Evolutionary conservation across 2,329 filamentous ascomycete species (phyloP), one percentile per base, ranked within the genome.

Genomic region (Penicillium thymicola): DNA sequence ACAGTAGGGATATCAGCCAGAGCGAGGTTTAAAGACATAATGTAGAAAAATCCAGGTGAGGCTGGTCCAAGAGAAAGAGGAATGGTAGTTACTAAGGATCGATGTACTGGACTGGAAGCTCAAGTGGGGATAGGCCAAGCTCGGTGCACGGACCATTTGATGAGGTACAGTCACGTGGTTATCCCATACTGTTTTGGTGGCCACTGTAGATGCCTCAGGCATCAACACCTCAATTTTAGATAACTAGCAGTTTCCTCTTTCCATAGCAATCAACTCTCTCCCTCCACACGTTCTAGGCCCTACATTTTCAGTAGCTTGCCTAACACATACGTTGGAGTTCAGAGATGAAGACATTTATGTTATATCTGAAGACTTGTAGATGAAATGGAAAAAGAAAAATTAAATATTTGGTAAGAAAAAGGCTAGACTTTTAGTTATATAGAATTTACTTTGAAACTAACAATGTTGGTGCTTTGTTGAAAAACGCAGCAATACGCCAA

Each of bases 1-100:
- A 78, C 57, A 18, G 74, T 72, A 21, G 75, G 75, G 38, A 79
- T 76, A 38, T 76, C 71, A 23, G 66, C 59, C 14, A 75, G 51
- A 10, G 67, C 54, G 8, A 69, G 47, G 66, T 53, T n/a, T 9
- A 42, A 41, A 16, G 62, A 48, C 67, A 71, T 69, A 13, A 25
- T 64, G 32, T n/a, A 28, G 37, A 10, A 18, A 30, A 34, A 23
- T 16, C 4, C 3, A 23, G 5, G 5, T 6, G 13, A 23, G n/a
- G 5, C 14, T 34, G 16, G 41, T 6, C 5, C 2, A 5, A 23
- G 13, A 34, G 5, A 9, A 45, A 45, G 27, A 10, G 5, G 13
- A 46, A 23, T 18, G 16, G 11, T 46, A 18, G 34, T 21, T 34
- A 23, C 43, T 46, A 16, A 21, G 18, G 13, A 41, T 13, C 16